Percentiles rank a stretch among this genome's conserved stretches.
phyloP scores from a whole-genome alignment of 768 basidiomycete species.

The Tylopilus subfusipes region DNA sequence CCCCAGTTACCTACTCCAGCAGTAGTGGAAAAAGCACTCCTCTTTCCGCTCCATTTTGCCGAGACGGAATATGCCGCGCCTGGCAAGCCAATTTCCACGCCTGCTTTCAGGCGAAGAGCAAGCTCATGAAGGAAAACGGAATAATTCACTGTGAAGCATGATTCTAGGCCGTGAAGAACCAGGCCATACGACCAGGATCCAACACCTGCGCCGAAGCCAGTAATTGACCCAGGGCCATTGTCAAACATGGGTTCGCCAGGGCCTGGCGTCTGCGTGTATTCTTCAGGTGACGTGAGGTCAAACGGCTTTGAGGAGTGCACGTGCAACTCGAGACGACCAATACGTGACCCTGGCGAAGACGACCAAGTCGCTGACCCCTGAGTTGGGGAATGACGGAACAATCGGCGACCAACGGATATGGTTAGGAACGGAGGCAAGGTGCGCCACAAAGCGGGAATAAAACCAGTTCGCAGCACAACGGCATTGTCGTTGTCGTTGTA shows the following conservation, averaged over 20 bases:
- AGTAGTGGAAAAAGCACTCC: conserved; percentile 40
- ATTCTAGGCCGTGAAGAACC: conserved; percentile 43
- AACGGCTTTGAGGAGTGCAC: conserved; percentile 43
- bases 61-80: conserved; percentile 44
- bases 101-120: conserved; percentile 48
- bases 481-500: conserved; percentile 51
- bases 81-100: conserved; percentile 45
- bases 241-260: conserved; percentile 20
- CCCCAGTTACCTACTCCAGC: conserved; percentile 45
- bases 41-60: conserved; percentile 49
- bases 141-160: conserved; percentile 49
- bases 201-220: conserved; percentile 47
- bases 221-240: conserved; percentile 43
- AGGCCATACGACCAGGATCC: conserved; percentile 50
- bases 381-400: conserved; percentile 48
- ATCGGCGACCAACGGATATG: conserved; percentile 45
- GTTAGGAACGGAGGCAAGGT: conserved; percentile 39
- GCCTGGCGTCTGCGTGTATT: conserved; percentile 22
- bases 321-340: conserved; percentile 36
- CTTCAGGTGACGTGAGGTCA: conserved; percentile 29
- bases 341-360: conserved; percentile 20
- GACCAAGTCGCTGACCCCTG: conserved; percentile 42
- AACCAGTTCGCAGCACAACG: conserved; percentile 36
- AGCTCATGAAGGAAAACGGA: conserved; percentile 54
- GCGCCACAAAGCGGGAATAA: conserved; percentile 33